Evolutionary conservation across 2,329 filamentous ascomycete genomes (phyloP).

Genomic region (Thermoascus crustaceus): DNA sequence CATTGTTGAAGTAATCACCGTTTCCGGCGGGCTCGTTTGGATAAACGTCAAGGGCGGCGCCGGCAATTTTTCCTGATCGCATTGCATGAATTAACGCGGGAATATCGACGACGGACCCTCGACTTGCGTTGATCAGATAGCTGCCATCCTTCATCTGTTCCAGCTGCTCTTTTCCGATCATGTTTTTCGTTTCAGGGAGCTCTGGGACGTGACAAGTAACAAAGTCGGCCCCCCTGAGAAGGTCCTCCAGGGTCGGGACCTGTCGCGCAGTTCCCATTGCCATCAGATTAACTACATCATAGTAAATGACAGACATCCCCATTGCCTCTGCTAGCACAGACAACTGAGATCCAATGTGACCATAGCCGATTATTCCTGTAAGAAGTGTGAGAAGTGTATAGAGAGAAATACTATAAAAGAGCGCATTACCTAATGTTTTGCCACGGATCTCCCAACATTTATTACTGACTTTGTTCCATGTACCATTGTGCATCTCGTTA

Average conservation of each 20-base stretch:
- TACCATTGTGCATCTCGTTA: slow-evolving; percentile 85
- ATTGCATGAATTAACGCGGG: slow-evolving; percentile 82
- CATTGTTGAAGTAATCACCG: slow-evolving; percentile 84
- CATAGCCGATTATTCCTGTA: slow-evolving; percentile 86
- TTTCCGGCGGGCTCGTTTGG: slow-evolving; percentile 90
- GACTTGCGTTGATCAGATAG: slow-evolving; percentile 93
- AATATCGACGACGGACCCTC: slow-evolving; percentile 90
- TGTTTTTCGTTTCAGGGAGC: slow-evolving; percentile 80
- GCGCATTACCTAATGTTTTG: slow-evolving; percentile 71
- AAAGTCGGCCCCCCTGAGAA: slow-evolving; percentile 78
- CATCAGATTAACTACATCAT: slow-evolving; percentile 92
- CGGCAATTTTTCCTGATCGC: slow-evolving; percentile 77
- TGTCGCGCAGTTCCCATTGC: slow-evolving; percentile 80
- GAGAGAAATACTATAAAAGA: slow-evolving; percentile 1
- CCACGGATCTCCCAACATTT: slow-evolving; percentile 98
- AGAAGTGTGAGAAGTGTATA: slow-evolving; percentile 1
- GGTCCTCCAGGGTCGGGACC: slow-evolving; percentile 65
- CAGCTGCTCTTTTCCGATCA: slow-evolving; percentile 76
- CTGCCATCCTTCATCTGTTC: slow-evolving; percentile 84
- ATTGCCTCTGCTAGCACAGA: slow-evolving; percentile 94
- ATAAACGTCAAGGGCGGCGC: slow-evolving; percentile 94
- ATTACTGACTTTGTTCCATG: slow-evolving; percentile 95
- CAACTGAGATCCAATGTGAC: slow-evolving; percentile 92
- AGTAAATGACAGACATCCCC: slow-evolving; percentile 98
- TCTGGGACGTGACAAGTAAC: slow-evolving; percentile 93